Evolutionary conservation across 306 rosid species (phyloP).

Genomic region (Glycyrrhiza uralensis): DNA sequence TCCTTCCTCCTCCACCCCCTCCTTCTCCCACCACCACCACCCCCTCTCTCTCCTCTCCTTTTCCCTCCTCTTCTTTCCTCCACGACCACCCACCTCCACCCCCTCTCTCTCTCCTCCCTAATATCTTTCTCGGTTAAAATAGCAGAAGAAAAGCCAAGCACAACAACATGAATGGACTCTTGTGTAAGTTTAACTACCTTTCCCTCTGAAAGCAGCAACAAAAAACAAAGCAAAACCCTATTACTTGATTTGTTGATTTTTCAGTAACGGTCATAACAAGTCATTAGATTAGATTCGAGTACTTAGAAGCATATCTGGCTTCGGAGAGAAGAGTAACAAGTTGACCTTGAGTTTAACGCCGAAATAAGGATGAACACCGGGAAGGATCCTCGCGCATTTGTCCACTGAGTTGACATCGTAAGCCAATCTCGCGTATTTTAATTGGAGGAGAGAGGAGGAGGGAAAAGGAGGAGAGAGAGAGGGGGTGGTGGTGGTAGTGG

Average conservation of each 20-base stretch:
- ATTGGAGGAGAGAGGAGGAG: no score
- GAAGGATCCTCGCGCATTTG: conserved; percentile 43
- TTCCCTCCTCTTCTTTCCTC: no score
- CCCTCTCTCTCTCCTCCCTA: conserved; percentile 62
- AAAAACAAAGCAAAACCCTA: conserved; percentile 5
- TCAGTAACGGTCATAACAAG: background rate
- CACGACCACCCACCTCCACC: no score
- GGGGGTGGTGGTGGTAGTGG: no score
- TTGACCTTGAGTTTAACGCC: conserved; percentile 52
- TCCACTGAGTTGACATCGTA: conserved; percentile 54
- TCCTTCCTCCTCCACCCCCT: no score
- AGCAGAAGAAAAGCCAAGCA: conserved; percentile 77
- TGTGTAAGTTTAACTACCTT: conserved; percentile 67
- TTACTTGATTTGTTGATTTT: background rate
- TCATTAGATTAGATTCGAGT: conserved; percentile 7
- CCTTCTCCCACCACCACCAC: no score
- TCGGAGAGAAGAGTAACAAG: conserved; percentile 70
- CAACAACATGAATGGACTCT: conserved; percentile 66
- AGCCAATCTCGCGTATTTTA: no score
- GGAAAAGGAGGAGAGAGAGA: no score
- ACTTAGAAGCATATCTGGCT: conserved; percentile 88
- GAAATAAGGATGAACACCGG: conserved; percentile 60
- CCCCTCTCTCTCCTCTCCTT: no score
- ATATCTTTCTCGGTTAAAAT: conserved; percentile 54
- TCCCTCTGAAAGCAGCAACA: conserved; percentile 63